Evolutionary conservation across 306 rosid species (phyloP).

Genomic region (Urtica urens): DNA sequence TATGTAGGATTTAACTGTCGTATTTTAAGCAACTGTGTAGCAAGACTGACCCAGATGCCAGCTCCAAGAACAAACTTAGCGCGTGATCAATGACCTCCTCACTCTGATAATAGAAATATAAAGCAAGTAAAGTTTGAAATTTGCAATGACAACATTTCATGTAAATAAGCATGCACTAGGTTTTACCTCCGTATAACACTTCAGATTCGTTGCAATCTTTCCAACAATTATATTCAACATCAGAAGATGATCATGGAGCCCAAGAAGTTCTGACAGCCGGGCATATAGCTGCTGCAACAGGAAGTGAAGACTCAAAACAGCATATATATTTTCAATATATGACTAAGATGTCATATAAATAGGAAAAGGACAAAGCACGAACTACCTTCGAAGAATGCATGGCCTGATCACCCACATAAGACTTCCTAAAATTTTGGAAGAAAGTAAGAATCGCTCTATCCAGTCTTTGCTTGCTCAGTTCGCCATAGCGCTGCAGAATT

Average conservation of each 20-base stretch:
- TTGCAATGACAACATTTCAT: background rate
- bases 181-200: conserved; percentile 70
- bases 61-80: conserved; percentile 87
- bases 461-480: conserved; percentile 88
- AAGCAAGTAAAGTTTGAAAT: background rate
- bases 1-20: conserved; percentile 8
- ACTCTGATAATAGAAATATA: conserved; percentile 43
- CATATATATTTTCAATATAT: conserved; percentile 11
- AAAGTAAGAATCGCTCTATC: conserved; percentile 96
- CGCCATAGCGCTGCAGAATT: conserved; percentile 73
- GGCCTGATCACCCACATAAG: conserved; percentile 97
- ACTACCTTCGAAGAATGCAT: conserved; percentile 98
- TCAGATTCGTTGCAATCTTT: conserved; percentile 81
- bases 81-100: conserved; percentile 98
- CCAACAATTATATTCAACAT: conserved; percentile 69
- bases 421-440: conserved; percentile 90
- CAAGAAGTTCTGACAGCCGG: conserved; percentile 77
- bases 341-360: conserved; percentile 4
- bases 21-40: background rate
- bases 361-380: conserved; percentile 13
- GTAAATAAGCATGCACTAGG: background rate
- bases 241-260: conserved; percentile 70
- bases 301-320: conserved; percentile 21
- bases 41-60: conserved; percentile 87
- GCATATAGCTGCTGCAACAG: conserved; percentile 81